Evolutionary conservation across 2,329 filamentous ascomycete species (phyloP).

Genomic region (Trematosphaeria pertusa): DNA sequence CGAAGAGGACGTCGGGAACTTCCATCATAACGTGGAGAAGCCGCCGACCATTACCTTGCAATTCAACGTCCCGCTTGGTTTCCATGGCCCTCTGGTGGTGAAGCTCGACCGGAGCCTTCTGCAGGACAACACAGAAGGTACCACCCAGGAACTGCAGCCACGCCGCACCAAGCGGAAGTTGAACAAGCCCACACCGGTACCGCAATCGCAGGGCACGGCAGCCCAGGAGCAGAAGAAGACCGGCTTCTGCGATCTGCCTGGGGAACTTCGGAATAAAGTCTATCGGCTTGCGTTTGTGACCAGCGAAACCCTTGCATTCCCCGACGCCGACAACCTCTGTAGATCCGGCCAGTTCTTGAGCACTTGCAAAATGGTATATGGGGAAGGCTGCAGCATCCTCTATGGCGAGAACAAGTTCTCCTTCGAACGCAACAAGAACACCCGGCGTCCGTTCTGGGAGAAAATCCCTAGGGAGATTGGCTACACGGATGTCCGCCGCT

Average conservation of each 20-base stretch:
- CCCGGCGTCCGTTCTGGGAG: conserved; percentile 51
- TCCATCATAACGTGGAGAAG: conserved; percentile 21
- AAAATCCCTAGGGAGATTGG: conserved; percentile 54
- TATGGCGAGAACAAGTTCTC: conserved; percentile 59
- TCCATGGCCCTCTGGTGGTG: conserved; percentile 54
- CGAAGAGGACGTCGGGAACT: conserved; percentile 26
- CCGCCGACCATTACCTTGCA: conserved; percentile 48
- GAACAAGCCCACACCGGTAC: neutral
- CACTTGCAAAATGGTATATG: conserved; percentile 53
- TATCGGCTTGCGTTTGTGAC: conserved; percentile 54
- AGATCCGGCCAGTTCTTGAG: conserved; percentile 55
- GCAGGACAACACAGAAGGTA: conserved; percentile 15
- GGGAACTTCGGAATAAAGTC: conserved; percentile 57
- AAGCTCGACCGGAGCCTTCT: conserved; percentile 46
- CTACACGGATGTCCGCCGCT: conserved; percentile 54
- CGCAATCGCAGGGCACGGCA: neutral
- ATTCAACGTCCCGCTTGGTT: conserved; percentile 55
- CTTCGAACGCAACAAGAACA: conserved; percentile 49
- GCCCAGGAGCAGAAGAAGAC: conserved; percentile 2
- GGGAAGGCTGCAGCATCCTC: conserved; percentile 56
- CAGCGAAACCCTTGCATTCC: conserved; percentile 45
- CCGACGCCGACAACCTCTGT: conserved; percentile 43
- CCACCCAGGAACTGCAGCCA: conserved; percentile 25
- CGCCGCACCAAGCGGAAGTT: conserved; percentile 16
- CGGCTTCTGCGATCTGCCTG: conserved; percentile 40